Evolutionary conservation across 2,329 filamentous ascomycete species (phyloP).

Genomic region (Penicillium frequentans): DNA sequence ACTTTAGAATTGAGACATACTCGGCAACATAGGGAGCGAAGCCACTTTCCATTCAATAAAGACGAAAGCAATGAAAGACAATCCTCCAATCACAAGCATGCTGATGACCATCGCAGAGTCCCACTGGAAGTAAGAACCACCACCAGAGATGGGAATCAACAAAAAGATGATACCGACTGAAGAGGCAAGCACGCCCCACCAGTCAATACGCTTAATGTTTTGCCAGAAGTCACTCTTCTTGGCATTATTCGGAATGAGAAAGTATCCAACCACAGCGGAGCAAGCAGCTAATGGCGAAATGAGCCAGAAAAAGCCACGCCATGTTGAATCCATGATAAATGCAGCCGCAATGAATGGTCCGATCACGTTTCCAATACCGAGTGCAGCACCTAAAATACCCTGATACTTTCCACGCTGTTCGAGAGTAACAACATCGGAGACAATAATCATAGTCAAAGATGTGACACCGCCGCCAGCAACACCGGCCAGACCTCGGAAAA

Average conservation of each 20-base stretch:
- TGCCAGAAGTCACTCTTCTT: constrained; percentile 48
- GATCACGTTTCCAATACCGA: constrained; percentile 48
- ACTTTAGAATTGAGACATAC: constrained; percentile 20
- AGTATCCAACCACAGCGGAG: constrained; percentile 49
- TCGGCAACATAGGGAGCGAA: constrained; percentile 58
- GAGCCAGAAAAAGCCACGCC: constrained; percentile 52
- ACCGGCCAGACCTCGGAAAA: constrained; percentile 61
- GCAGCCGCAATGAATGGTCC: constrained; percentile 51
- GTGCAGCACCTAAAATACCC: constrained; percentile 47
- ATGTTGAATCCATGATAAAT: constrained; percentile 45
- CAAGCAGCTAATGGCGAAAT: constrained; percentile 53
- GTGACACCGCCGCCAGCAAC: constrained; percentile 63
- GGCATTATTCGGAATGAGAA: constrained; percentile 55
- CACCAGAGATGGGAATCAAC: constrained; percentile 64
- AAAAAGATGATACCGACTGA: constrained; percentile 60
- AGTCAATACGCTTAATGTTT: constrained; percentile 59
- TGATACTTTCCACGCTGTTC: constrained; percentile 59
- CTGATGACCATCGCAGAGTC: constrained; percentile 58
- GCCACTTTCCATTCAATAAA: constrained; percentile 58
- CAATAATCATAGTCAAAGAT: constrained; percentile 62
- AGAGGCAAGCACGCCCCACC: constrained; percentile 55
- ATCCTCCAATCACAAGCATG: constrained; percentile 55
- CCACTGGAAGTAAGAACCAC: constrained; percentile 59
- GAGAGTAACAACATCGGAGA: constrained; percentile 60
- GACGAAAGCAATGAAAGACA: constrained; percentile 51